Conservation (phyloP, 2,329 filamentous ascomycete genomes). For the Aspergillus melleus region DNA sequence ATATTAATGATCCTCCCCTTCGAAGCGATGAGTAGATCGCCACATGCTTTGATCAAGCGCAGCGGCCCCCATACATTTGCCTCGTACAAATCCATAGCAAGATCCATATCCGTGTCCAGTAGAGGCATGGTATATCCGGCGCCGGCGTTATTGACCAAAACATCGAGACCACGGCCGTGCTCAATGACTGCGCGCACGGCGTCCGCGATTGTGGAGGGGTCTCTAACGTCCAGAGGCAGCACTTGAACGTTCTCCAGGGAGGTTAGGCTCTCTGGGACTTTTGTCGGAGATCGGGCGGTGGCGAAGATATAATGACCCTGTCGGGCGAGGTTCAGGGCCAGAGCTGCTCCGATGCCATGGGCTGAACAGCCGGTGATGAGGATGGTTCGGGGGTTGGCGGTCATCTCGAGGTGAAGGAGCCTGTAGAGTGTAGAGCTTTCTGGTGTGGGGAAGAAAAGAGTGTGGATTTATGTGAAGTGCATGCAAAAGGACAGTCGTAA, state of each 20-base stretch:
- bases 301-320: slow-evolving; percentile 43
- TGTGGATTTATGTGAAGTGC: neutral
- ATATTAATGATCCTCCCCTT: slow-evolving; percentile 30
- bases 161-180: slow-evolving; percentile 31
- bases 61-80: slow-evolving; percentile 33
- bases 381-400: neutral
- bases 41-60: slow-evolving; percentile 27
- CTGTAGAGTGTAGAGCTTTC: neutral
- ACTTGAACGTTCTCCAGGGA: slow-evolving; percentile 24
- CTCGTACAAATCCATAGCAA: slow-evolving; percentile 30
- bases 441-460: neutral
- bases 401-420: neutral
- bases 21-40: slow-evolving; percentile 23
- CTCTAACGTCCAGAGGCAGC: slow-evolving; percentile 25
- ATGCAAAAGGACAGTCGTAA: neutral
- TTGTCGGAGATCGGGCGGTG: slow-evolving; percentile 39
- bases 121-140: slow-evolving; percentile 26
- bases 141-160: slow-evolving; percentile 45
- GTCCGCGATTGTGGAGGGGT: slow-evolving; percentile 17
- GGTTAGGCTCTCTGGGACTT: slow-evolving; percentile 27
- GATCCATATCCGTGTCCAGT: slow-evolving; percentile 22
- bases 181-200: slow-evolving; percentile 17
- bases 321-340: slow-evolving; percentile 40
- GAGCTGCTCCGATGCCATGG: slow-evolving; percentile 43
- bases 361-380: slow-evolving; percentile 31